Evolutionary conservation across 2,329 filamentous ascomycete species (phyloP), one percentile per base, ranked within the genome.

Genomic region (Teratosphaeria viscida): DNA sequence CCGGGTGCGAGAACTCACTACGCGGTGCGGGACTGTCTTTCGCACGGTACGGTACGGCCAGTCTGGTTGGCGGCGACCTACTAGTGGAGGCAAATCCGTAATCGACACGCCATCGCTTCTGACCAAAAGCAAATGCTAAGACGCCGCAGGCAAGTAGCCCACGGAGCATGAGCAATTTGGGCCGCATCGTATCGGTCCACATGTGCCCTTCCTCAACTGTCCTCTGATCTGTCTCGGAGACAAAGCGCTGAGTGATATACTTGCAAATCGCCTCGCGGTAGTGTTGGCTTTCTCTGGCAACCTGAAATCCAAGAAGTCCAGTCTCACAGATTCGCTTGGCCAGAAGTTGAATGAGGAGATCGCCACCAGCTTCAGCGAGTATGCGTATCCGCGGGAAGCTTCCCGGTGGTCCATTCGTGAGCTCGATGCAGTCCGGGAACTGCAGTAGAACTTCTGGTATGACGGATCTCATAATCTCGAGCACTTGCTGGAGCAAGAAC

Each of bases 1-100:
- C 82, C 0, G 86, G 85, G 63, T 90, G 86, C 0, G 84, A 83
- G 67, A 81, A 90, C 64, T 90, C 86, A 0, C 85, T 82, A 5
- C 82, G 78, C 0, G 82, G 79, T 0, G 79, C 81, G 0, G 87
- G 86, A 0, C 79, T 75, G 2, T 86, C 87, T 59, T 90, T 89
- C 0, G 84, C 84, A 11, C 82, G 77, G 55, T 80, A 90, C 0
- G 87, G 87, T 0, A 90, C 87, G 0, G 86, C 85, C 5, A 88
- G 79, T 23, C 59, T 62, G 1, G 67, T 70, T 2, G 62, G 60
- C 0, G 83, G 83, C 49, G 79, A 75, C 14, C 87, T 77, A 19
- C n/a, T 49, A 0, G 62, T 54, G 0, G 81, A 68, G 59, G 75
- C 69, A 0, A 77, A 62, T 0, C 77, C 76, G 62, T 77, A 91